Base-by-base conservation (phyloP, 768 basidiomycete genomes). In the Termitomyces eurrhizus region DNA sequence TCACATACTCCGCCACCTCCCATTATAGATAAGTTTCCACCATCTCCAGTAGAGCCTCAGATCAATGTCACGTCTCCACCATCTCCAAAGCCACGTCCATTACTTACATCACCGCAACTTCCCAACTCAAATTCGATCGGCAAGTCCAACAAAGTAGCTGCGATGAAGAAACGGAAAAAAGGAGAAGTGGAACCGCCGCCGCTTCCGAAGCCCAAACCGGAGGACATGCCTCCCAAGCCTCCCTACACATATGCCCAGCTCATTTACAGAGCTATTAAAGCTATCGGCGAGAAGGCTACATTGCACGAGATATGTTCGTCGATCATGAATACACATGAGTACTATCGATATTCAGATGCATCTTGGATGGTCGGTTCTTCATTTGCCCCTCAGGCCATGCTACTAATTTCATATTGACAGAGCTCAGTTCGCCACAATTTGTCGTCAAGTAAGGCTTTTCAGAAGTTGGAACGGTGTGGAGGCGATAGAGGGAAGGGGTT, bases 351-450 rank as follows among this genome's bases (percentile, higher is more conserved):
- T 68, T 89, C 90, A 59, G 89, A 91, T 69, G 87, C 88, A 46
- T 90, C 92, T 48, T 98, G 95, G 95, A 93, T 93, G 89, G 93
- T 93, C 64, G 68, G 85, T 77, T 52, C 55, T 65, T 16, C 4
- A 32, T 63, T 56, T 57, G 11, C 53, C 58, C 37, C 50, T 55
- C 21, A 18, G 41, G 9, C 21, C 1, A 50, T 21, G 16, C 24
- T 39, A 16, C 55, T 56, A 8, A 56, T 44, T 35, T 2, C 8
- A 24, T 45, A 13, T 8, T 14, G 9, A 18, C 69, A 94, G 92
- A 94, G 91, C 67, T 96, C 96, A 35, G 89, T 98, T 50, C 89
- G 95, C 24, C 95, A 98, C 69, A 95, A 95, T 70, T 75, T 99
- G n/a, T 95, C 95, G 1, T 92, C 93, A 12, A 89, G 90, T 69